phyloP scores from a whole-genome alignment of 345 rosid genomes.

The Melaleuca quinquenervia region DNA sequence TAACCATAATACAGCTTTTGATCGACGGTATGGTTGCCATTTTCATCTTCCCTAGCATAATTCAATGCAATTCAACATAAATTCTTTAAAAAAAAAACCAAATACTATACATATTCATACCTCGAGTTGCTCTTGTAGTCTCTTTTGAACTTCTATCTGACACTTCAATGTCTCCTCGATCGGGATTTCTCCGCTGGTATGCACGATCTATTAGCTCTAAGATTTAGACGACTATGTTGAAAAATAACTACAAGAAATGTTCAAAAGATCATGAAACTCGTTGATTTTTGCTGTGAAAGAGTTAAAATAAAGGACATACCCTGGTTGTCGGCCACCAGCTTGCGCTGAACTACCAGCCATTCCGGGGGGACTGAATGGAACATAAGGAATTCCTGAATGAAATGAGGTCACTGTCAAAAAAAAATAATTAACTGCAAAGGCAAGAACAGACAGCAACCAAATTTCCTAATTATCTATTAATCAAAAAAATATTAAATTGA shows the following conservation, averaged over 20 bases:
- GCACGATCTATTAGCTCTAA: neutral
- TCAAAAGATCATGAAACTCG: neutral
- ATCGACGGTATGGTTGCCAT: neutral
- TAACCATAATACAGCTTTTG: neutral
- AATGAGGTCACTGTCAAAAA: neutral
- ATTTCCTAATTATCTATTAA: neutral
- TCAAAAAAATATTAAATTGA: neutral
- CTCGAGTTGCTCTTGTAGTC: conserved; percentile 64
- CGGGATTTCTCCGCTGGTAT: conserved; percentile 29
- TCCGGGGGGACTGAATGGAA: neutral
- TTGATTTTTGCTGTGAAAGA: neutral
- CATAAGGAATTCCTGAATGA: neutral
- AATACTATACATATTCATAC: conserved; percentile 6
- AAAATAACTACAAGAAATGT: neutral
- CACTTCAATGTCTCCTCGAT: conserved; percentile 34
- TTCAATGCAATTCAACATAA: neutral
- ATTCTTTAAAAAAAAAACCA: neutral
- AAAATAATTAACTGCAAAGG: neutral
- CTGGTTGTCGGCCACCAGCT: neutral
- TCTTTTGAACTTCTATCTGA: conserved; percentile 46
- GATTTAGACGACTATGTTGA: neutral
- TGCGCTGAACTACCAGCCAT: neutral
- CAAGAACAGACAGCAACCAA: neutral
- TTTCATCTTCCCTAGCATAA: neutral
- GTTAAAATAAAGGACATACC: neutral